Percentiles rank a stretch among this genome's conserved stretches.
phyloP scores from a whole-genome alignment of 768 basidiomycete species.

The Dictyophora rubrovolvata region DNA sequence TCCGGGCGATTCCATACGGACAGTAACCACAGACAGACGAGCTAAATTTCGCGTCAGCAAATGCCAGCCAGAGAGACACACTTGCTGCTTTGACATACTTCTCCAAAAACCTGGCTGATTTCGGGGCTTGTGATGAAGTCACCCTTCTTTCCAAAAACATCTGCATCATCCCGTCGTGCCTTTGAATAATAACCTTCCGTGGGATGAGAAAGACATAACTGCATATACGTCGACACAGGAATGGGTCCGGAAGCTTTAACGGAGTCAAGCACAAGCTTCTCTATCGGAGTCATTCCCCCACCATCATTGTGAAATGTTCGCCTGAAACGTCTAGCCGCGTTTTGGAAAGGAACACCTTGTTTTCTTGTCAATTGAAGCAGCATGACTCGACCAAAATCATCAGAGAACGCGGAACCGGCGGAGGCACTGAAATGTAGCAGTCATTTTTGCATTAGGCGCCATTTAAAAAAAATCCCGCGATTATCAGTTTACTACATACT shows the following conservation, averaged over 20 bases:
- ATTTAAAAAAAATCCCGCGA: neutral
- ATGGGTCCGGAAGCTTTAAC: constrained; percentile 88
- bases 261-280: constrained; percentile 58
- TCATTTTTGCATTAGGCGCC: neutral
- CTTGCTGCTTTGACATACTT: constrained; percentile 46
- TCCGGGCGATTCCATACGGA: constrained; percentile 79
- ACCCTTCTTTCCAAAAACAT: constrained; percentile 76
- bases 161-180: constrained; percentile 37
- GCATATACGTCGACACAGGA: constrained; percentile 84
- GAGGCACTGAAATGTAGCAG: neutral
- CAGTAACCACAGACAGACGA: constrained; percentile 48
- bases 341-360: neutral
- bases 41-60: neutral
- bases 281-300: constrained; percentile 26
- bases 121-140: constrained; percentile 98
- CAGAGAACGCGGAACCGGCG: neutral
- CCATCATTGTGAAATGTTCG: neutral
- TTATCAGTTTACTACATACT: no score
- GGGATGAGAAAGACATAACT: constrained; percentile 82
- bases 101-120: constrained; percentile 92
- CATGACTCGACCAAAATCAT: neutral
- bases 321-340: neutral
- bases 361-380: neutral
- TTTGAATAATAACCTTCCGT: constrained; percentile 85
- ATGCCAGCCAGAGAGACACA: neutral